phyloP scores from a whole-genome alignment of 78 protist genomes.

The Planoprotostelium fungivorum region DNA sequence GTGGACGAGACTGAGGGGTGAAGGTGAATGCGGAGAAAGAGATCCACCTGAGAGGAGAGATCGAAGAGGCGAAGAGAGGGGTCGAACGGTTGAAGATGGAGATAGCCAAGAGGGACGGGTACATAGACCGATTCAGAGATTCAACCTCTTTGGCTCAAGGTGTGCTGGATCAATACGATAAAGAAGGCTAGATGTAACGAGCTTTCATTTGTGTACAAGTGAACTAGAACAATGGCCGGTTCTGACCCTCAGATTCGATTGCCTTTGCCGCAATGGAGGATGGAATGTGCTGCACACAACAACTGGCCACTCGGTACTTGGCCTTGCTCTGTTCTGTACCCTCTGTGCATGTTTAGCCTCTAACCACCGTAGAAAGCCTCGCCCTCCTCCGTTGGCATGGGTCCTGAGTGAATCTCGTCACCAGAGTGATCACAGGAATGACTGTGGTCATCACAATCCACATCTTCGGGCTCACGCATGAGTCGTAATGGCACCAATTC shows the following conservation, averaged over 20 bases:
- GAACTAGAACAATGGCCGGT: background rate
- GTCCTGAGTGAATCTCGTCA: background rate
- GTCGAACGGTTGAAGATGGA: no score
- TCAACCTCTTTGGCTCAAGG: no score
- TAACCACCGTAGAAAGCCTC: background rate
- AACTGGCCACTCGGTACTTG: background rate
- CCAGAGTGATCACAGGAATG: background rate
- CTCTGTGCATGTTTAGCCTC: background rate
- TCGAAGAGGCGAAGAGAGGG: no score
- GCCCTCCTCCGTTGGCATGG: background rate
- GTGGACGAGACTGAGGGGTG: no score
- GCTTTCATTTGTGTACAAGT: no score
- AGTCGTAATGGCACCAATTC: conserved; percentile 19
- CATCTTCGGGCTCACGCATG: background rate
- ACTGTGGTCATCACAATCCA: background rate
- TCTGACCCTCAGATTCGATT: background rate
- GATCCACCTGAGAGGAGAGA: no score
- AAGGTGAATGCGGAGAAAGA: no score
- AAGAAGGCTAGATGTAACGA: no score
- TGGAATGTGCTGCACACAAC: background rate
- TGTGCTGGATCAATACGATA: no score
- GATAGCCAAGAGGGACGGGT: no score
- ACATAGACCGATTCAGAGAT: no score
- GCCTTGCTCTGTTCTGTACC: background rate
- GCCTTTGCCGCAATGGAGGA: background rate